phyloP scores from a whole-genome alignment of 2,329 filamentous ascomycete species.

The Neonectria sp. region DNA sequence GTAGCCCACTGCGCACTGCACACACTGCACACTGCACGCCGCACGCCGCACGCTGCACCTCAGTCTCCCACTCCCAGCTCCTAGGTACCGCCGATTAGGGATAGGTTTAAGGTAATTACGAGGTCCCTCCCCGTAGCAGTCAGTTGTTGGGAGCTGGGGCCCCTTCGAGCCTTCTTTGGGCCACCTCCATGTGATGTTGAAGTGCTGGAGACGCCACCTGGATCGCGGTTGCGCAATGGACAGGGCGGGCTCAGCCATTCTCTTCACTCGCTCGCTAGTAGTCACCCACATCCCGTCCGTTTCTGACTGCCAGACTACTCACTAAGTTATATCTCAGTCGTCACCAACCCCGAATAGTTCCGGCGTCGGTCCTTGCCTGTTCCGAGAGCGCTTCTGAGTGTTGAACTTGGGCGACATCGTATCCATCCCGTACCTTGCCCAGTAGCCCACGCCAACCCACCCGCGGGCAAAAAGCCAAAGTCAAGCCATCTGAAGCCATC shows the following conservation, averaged over 20 bases:
- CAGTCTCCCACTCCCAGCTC: constrained; percentile 36
- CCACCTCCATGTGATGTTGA: neutral
- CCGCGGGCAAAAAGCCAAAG: neutral
- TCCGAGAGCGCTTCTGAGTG: constrained; percentile 11
- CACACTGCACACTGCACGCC: too few relatives aligned
- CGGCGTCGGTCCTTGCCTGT: constrained; percentile 16
- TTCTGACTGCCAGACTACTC: too few relatives aligned
- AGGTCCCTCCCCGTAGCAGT: constrained; percentile 13
- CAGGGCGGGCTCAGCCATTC: neutral
- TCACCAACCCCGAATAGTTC: constrained; percentile 22
- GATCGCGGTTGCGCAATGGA: constrained; percentile 36
- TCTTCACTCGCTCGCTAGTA: neutral
- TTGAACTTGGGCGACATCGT: neutral
- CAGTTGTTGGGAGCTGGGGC: neutral
- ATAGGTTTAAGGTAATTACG: constrained; percentile 23
- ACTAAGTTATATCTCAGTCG: neutral
- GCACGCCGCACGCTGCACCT: neutral
- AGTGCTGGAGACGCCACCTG: constrained; percentile 33
- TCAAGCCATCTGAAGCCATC: constrained; percentile 3
- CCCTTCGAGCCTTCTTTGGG: too few relatives aligned
- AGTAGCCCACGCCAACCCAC: constrained; percentile 1
- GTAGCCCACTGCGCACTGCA: neutral
- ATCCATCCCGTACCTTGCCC: neutral
- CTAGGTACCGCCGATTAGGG: constrained; percentile 23
- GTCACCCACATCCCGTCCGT: neutral